A percentile compares a stretch with the other conserved stretches of the same genome.
Conservation (phyloP, 768 basidiomycete species). For the Chalciporus pseudorubinellus region DNA sequence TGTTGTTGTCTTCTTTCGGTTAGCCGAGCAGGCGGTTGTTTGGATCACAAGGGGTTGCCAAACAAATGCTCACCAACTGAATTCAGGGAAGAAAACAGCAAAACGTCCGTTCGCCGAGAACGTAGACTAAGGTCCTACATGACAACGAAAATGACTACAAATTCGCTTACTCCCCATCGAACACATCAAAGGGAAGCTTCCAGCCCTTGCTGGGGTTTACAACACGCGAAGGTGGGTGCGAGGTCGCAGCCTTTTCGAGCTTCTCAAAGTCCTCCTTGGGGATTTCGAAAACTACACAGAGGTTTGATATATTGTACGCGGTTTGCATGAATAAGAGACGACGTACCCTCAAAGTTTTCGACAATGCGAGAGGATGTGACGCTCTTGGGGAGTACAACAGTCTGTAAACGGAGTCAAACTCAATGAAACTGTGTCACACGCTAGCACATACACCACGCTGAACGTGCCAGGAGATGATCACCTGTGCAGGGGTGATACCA, state of each 20-base stretch:
- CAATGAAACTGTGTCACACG: background rate
- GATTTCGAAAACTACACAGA: constrained; percentile 29
- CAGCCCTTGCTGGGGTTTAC: constrained; percentile 59
- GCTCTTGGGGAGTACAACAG: constrained; percentile 74
- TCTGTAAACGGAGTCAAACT: constrained; percentile 35
- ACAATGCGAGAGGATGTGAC: constrained; percentile 64
- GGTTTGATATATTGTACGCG: background rate
- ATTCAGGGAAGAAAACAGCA: constrained; percentile 8
- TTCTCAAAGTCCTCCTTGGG: constrained; percentile 39
- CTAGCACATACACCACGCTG: constrained; percentile 60
- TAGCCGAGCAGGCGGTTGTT: constrained; percentile 22
- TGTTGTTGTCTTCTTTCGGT: constrained; percentile 16
- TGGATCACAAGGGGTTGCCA: constrained; percentile 28
- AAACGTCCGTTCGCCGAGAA: background rate
- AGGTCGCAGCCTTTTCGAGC: constrained; percentile 38
- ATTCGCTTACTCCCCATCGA: constrained; percentile 40
- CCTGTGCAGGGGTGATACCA: constrained; percentile 72
- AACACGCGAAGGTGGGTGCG: constrained; percentile 55
- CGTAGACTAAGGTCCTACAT: background rate
- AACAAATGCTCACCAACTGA: constrained; percentile 19
- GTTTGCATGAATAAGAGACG: background rate
- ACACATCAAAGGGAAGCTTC: constrained; percentile 63
- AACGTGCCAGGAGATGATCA: constrained; percentile 72
- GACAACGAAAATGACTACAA: background rate
- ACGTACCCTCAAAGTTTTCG: constrained; percentile 67